Evolutionary conservation across 2,329 filamentous ascomycete species (phyloP), one percentile per base, ranked within the genome.

Genomic region (Lithohypha guttulata): DNA sequence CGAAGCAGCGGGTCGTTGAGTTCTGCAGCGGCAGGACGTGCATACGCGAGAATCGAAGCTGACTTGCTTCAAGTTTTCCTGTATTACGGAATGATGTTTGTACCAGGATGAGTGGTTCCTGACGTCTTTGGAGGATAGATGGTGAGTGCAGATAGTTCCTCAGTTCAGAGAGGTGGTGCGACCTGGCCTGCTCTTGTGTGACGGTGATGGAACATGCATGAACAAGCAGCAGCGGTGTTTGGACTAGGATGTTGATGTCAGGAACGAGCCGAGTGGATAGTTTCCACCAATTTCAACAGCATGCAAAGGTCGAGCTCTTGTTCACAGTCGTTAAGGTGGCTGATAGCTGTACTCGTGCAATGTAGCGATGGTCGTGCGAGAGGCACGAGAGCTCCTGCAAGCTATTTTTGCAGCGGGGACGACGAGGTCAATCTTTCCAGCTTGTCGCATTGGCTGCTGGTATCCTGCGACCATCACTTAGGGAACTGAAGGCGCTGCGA

Each of bases 161-260:
- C 15, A 3, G n/a, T 20, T 17, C 15, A 27, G 22, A 14, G 5
- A 26, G 28, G 22, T 27, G 14, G 34, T 37, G 34, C 23, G 15
- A 37, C 34, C 18, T 19, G 33, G 15, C 22, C 14, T 5, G 17
- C 13, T 17, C n/a, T 13, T 39, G 35, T 39, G 27, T 22, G n/a
- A 39, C 35, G 17, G 17, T 39, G 17, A 39, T 39, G 26, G 35
- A 39, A 39, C 35, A 39, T 22, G 35, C 35, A 30, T 39, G 26
- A 20, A 25, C 26, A 18, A 39, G 22, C 26, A 30, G 18, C 19
- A 21, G 35, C 18, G 19, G 35, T 23, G 27, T 27, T 6, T 13
- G 15, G 20, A 31, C 35, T 22, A 15, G 27, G 25, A 18, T 20
- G 13, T 34, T 34, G 7, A 28, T 37, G 34, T 37, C 34, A 37